Evolutionary conservation across 2,329 filamentous ascomycete genomes (phyloP), one percentile per base, ranked within the genome.

Genomic region (Aspergillus melleus): DNA sequence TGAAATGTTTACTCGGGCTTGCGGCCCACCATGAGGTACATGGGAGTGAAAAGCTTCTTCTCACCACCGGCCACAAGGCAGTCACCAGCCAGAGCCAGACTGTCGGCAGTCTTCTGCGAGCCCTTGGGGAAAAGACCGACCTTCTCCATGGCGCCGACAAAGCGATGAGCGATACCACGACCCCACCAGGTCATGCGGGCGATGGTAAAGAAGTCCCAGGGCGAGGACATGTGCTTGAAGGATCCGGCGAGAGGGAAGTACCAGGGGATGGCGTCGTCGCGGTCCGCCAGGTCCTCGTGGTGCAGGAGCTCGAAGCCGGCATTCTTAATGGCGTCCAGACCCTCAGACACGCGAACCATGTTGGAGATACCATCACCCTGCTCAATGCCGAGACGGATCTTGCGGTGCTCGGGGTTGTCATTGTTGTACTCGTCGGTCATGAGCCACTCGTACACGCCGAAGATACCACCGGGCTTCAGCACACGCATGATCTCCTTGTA

Each of bases 391-490:
- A 97, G 87, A 65, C 95, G 91, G 73, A 98, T 95, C 75, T 91
- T 87, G 67, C 92, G 90, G 81, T 98, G 95, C 71, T 88, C 83
- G 1, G 91, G 77, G 83, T 97, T 92, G 61, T 90, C 83, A 75
- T 96, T 94, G 80, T 98, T 90, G 79, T 97, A 99, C 24, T 88
- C 82, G 64, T 97, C 93, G 6, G 93, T 98, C 95, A 99, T 98
- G 73, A 98, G 84, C 95, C 95, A 98, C 79, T 99, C 95, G 80
- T 98, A 99, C 55, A 98, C 94, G 74, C 94, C 95, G 70, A 98
- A 99, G 54, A 92, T 83, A 76, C 95, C 94, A 61, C 95, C 95
- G 20, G 95, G 95, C 85, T 98, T 99, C 64, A 99, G 84, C 22
- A 97, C 93, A 52, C 91, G 90, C 86, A 89, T 93, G 72, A 98